Conservation (phyloP, 2,329 filamentous ascomycete genomes). For the Allantophomopsis cytisporea region DNA sequence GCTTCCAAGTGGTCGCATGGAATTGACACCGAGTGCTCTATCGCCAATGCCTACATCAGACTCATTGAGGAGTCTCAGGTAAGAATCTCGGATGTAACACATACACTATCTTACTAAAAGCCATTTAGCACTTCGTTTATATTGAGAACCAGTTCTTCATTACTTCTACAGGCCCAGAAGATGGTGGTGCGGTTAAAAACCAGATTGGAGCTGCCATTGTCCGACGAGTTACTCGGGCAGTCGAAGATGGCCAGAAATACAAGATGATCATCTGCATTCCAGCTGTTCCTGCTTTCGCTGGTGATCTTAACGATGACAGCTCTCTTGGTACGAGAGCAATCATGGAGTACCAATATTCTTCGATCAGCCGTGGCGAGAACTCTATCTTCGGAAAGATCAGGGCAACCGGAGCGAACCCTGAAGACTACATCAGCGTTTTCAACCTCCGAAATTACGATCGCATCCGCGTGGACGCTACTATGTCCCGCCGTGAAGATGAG, state of each 20-base stretch:
- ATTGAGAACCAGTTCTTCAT: slow-evolving; percentile 85
- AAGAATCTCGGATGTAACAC: too few species aligned
- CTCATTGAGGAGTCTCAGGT: slow-evolving; percentile 48
- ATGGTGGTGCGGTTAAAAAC: slow-evolving; percentile 62
- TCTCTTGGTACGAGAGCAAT: slow-evolving; percentile 70
- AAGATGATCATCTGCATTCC: slow-evolving; percentile 69
- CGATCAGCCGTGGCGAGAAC: slow-evolving; percentile 63
- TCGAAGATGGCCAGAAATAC: slow-evolving; percentile 50
- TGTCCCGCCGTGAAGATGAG: slow-evolving; percentile 23
- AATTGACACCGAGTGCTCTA: slow-evolving; percentile 53
- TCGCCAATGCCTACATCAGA: slow-evolving; percentile 72
- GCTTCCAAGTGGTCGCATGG: slow-evolving; percentile 46
- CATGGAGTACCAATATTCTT: slow-evolving; percentile 78
- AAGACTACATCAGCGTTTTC: slow-evolving; percentile 69
- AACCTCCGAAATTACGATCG: slow-evolving; percentile 77
- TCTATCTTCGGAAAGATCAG: slow-evolving; percentile 64
- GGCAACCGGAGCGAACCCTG: slow-evolving; percentile 52
- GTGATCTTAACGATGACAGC: slow-evolving; percentile 60
- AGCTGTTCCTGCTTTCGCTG: slow-evolving; percentile 69
- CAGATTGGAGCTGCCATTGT: slow-evolving; percentile 69
- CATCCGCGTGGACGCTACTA: slow-evolving; percentile 55
- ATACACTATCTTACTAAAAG: too few species aligned
- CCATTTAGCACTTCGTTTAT: slow-evolving; percentile 49
- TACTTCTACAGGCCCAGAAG: slow-evolving; percentile 52
- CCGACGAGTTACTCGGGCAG: slow-evolving; percentile 60